Base-by-base conservation (phyloP, 2,329 filamentous ascomycete genomes). In the Arthroderma sp. region DNA sequence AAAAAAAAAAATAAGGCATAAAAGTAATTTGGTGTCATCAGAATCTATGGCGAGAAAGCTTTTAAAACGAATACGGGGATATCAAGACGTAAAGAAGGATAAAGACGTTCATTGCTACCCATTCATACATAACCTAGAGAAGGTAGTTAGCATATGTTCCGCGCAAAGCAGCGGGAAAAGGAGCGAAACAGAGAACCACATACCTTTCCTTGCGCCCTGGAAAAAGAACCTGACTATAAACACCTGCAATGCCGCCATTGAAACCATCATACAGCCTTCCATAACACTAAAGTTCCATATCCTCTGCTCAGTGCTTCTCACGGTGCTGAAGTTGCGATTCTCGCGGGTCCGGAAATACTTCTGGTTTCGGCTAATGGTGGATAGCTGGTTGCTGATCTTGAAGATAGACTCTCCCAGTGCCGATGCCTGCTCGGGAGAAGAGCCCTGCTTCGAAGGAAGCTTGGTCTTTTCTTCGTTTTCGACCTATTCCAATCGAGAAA, bases 301-400 rank as follows among this genome's bases (percentile, higher is more conserved):
- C 51, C 91, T 77, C 62, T 78, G 79, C 73, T 98, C 91, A 36
- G 91, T 98, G 69, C 88, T 95, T 64, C 85, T 77, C 57, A 98
- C 91, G 6, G 91, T 98, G 70, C 85, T 93, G 69, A 98, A 96
- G 70, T 98, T 98, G 50, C 91, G 78, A 75, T 98, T 98, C 74
- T 98, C 91, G 53, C 91, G 81, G 2, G 91, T 98, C 51, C 93
- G 84, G 80, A 98, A 98, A 73, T 98, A 98, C 65, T 98, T 98
- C 61, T 98, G 91, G 71, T 94, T 95, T 59, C 91, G 79, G 36
- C 85, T 87, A 61, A 98, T 91, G 50, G 88, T 95, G 9, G 87
- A 94, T 42, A 98, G 71, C 61, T 94, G 86, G 51, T 85, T 81
- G 8, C 87, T 94, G 49, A 98, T 75, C 71, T 94, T 95, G 72